phyloP scores from a whole-genome alignment of 352 stramenopile genomes.

The Phytophthora nicotianae region DNA sequence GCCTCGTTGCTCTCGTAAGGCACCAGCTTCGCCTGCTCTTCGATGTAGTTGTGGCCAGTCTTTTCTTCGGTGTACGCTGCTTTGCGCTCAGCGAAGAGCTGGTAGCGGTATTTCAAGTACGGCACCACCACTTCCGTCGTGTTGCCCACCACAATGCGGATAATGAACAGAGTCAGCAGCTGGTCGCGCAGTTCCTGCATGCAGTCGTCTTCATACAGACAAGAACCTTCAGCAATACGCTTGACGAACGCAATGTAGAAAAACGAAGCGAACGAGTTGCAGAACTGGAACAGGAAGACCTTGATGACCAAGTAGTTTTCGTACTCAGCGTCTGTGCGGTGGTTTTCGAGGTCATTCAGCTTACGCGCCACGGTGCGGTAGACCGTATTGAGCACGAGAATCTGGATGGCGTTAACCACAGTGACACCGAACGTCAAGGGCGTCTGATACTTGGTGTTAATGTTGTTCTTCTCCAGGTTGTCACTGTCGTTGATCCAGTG shows the following conservation, averaged over 20 bases:
- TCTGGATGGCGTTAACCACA: conserved; percentile 81
- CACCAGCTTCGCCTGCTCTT: conserved; percentile 82
- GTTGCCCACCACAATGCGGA: conserved; percentile 92
- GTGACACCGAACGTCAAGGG: conserved; percentile 47
- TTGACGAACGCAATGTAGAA: conserved; percentile 94
- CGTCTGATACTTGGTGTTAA: conserved; percentile 41
- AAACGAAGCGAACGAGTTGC: conserved; percentile 95
- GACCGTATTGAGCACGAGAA: conserved; percentile 92
- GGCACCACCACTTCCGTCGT: conserved; percentile 84
- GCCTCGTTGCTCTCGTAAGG: conserved; percentile 83
- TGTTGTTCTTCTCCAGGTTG: conserved; percentile 28
- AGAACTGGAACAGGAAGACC: conserved; percentile 98
- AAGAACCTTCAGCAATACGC: conserved; percentile 51
- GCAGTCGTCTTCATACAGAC: conserved; percentile 69
- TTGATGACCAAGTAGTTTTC: conserved; percentile 95
- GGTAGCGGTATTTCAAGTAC: conserved; percentile 65
- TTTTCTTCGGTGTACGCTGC: conserved; percentile 32
- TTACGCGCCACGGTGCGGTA: conserved; percentile 90
- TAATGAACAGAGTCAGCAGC: conserved; percentile 90
- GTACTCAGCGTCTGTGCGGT: conserved; percentile 88
- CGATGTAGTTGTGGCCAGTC: conserved; percentile 75
- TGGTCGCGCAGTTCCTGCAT: conserved; percentile 89
- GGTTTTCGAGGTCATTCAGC: conserved; percentile 94
- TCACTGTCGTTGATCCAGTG: conserved; percentile 67
- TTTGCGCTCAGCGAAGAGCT: conserved; percentile 50